Base-by-base conservation (phyloP, 2,329 filamentous ascomycete species). In the Sarocladiaceae sp. region DNA sequence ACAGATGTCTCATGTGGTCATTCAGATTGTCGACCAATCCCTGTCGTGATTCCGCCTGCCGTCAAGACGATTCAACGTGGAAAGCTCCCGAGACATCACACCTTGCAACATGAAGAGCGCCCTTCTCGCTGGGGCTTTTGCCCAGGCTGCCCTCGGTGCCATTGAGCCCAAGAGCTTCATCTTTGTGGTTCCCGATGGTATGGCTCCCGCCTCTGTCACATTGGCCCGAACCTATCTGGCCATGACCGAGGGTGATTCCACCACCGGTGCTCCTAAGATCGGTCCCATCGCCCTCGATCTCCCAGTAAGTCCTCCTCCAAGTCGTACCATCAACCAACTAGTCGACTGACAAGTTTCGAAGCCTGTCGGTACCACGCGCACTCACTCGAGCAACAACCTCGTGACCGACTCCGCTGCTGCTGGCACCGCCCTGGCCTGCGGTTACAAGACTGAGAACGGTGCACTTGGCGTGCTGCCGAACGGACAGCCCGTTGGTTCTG, bases 331-430 rank as follows among this genome's bases (percentile, higher is more conserved):
- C n/a, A 34, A 15, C 6, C n/a, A 34, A 11, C 4, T 13, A n/a
- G 12, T 37, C 18, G 2, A 9, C 13, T 19, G 16, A 23, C 5
- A 4, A 12, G 34, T 26, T 23, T 20, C 27, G 12, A 45, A 50
- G 48, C 29, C 45, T 15, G 33, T 48, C n/a, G 50, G 50, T 13
- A 46, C 44, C 34, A 43, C 39, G 19, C 49, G 51, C 20, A 56
- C 55, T 15, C 51, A 51, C 33, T 51, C 56, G 3, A 53, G 43
- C 46, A 55, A 65, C 50, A 62, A 60, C 16, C 50, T 65, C 2
- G 58, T 67, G 27, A 65, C 63, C 7, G 64, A 66, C 44, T 66
- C 63, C 16, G 60, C 60, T 9, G 62, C 62, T 18, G 57, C 59
- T 33, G 63, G 60, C 4, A 66, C 63, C 18, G 62, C 63, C 4